Base-by-base conservation (phyloP, 2,329 filamentous ascomycete genomes). In the Aspergillus hortae region DNA sequence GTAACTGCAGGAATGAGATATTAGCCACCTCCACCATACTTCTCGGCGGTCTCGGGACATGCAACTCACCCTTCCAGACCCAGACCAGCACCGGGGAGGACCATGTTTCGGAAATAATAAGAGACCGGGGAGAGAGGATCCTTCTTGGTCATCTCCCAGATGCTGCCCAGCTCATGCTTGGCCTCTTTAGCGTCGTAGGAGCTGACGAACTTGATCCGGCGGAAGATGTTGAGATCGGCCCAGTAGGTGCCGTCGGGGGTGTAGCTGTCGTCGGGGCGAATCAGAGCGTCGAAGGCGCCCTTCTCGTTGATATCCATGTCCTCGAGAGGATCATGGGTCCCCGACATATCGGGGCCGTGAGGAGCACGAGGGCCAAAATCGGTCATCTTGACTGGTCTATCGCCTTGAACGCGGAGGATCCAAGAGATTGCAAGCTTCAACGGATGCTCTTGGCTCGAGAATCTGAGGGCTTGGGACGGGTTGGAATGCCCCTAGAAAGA, bases 31-130 rank as follows among this genome's bases (percentile, higher is more conserved):
- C 35, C 35, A n/a, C 35, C 12, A 36, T 36, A 4, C 3, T n/a
- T 36, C 35, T 36, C 35, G 35, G 35, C 35, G 35, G 42, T 27
- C 33, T 52, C 17, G 23, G 12, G 15, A 43, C 5, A 17, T 69
- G 44, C 11, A 17, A 69, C 76, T 55, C 67, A 83, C 77, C 85
- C 92, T 80, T 97, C 92, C 25, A 97, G 82, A 68, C 91, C 87
- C 47, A 97, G 84, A 68, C 92, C 92, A 59, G 91, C 91, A 73
- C 92, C 92, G 46, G 92, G 92, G 53, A 97, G 84, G 49, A 96
- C 87, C 74, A 92, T 92, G 68, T 95, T 94, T 66, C 85, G 84
- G 68, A 95, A 87, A 72, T 97, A 97, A 80, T 86, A 94, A 21
- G 80, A 77, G n/a, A 97, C 51, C 0, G 92, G 91, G 50, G 86